Base-by-base conservation (phyloP, 306 rosid genomes). In the Myrica gale region DNA sequence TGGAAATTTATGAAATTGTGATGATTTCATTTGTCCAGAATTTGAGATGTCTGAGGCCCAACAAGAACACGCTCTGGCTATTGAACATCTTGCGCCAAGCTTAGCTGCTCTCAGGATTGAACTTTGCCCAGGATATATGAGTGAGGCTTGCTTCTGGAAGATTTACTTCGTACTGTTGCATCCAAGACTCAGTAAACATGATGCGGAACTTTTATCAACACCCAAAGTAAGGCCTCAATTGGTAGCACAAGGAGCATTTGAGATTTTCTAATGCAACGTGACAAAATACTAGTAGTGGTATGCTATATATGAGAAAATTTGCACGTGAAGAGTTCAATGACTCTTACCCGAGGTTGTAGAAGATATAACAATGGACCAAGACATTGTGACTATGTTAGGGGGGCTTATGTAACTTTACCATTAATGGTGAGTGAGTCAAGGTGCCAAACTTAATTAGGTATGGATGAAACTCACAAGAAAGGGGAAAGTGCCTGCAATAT, bases 1-100 rank as follows among this genome's bases (percentile, higher is more conserved):
- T 42, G 23, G 50, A 65, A 42, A 65, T 41, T 65, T 41, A 65
- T 17, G n/a, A 23, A 63, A 60, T 68, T 21, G 52, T 50, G 76
- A 51, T 26, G 16, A 44, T 52, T 55, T 67, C 8, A 21, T 16
- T 44, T 47, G 51, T 12, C 70, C 78, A 92, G 97, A 89, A 61
- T 92, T 90, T 73, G 93, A 92, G n/a, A 80, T 92, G 87, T 87
- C 96, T 56, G 96, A 87, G 83, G 80, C 86, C 15, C 97, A 92
- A 82, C 97, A 90, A 80, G 97, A 92, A 69, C 97, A 92, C 57
- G 96, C 97, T 65, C 69, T 92, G 32, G 96, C 96, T 75, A 88
- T 92, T 80, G 97, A 92, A 57, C 93, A 77, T 77, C 70, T 92
- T 76, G 89, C 89, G 7, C 92, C 97, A 3, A 81, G 87, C 17